Percentiles rank a stretch among this genome's conserved stretches.
Evolutionary conservation across 345 rosid genomes (phyloP).

Genomic region (Adansonia digitata): DNA sequence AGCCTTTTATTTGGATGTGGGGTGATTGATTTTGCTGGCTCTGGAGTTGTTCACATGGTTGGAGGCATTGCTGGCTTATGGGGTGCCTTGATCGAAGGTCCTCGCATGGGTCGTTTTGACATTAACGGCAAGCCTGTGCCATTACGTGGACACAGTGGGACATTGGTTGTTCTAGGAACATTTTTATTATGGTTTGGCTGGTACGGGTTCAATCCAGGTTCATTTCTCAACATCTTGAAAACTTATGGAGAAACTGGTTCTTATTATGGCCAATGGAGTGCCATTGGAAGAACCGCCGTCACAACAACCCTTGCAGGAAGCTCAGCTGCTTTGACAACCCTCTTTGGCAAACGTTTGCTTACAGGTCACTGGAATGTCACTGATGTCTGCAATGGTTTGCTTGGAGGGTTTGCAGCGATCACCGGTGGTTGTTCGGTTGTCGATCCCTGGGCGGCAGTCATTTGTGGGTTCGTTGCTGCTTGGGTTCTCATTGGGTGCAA

Average conservation of each 20-base stretch:
- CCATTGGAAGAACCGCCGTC: conserved; percentile 56
- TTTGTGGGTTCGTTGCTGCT: conserved; percentile 45
- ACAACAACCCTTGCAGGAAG: conserved; percentile 52
- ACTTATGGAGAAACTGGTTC: conserved; percentile 28
- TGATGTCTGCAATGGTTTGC: conserved; percentile 58
- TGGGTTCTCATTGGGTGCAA: conserved; percentile 50
- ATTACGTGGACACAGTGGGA: conserved; percentile 53
- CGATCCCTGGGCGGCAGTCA: conserved; percentile 54
- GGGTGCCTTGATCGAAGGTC: conserved; percentile 59
- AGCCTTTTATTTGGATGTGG: conserved; percentile 39
- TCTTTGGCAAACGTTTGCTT: conserved; percentile 44
- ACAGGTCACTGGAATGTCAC: conserved; percentile 55
- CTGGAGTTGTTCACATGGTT: conserved; percentile 59
- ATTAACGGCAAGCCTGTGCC: conserved; percentile 24
- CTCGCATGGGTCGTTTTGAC: conserved; percentile 50
- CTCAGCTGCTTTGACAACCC: conserved; percentile 55
- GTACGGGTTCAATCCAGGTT: conserved; percentile 61
- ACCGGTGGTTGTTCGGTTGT: conserved; percentile 50
- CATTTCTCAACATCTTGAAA: conserved; percentile 34
- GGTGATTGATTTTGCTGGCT: conserved; percentile 57
- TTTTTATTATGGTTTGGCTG: conserved; percentile 58
- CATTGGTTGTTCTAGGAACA: conserved; percentile 54
- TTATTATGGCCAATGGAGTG: conserved; percentile 56
- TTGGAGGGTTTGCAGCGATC: conserved; percentile 56
- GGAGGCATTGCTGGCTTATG: conserved; percentile 59